Evolutionary conservation across 1,139 yeast genomes (phyloP), one percentile per base, ranked within the genome.

Genomic region (Kurtzmaniella quercitrusa): DNA sequence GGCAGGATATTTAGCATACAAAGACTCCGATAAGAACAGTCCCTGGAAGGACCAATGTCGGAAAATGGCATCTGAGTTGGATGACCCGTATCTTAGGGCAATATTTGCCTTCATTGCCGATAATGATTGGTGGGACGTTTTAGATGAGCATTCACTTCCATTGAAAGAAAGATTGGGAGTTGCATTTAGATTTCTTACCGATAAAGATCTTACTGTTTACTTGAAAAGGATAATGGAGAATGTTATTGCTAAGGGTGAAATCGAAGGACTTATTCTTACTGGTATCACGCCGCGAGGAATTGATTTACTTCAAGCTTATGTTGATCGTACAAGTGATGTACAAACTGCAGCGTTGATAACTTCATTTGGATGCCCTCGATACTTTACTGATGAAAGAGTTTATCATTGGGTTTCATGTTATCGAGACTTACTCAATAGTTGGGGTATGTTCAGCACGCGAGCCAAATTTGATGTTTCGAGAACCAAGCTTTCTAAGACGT

Each of bases 21-120:
- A 78, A 49, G 74, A 78, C 47, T 67, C 70, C 18, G 65, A 65
- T 41, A 66, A 66, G n/a, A 89, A 88, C 55, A 85, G 88, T 58
- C 80, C 91, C 0, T 93, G 98, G 98, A 82, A 88, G 54, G 96
- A 89, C 45, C 95, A 88, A 57, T 93, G 98, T 57, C 80, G 96
- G 39, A 77, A 76, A 47, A 78, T 93, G 76, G 88, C 97, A 0
- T 77, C 88, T 19, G 97, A 88, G 51, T 68, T 93, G 43, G 95
- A 86, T 15, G 85, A 88, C 55, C 97, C 98, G 0, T 93, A 93
- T 57, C 66, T 93, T 47, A 66, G 97, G 35, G 96, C 95, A 0
- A 87, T 91, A 2, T 93, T 93, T 70, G 96, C 97, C 0, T 93
- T 83, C 53, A 84, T 93, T 44, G 89, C 97, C 0, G 97, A 93